Evolutionary conservation across 352 stramenopile species (phyloP).

Genomic region (Phytophthora vignae): DNA sequence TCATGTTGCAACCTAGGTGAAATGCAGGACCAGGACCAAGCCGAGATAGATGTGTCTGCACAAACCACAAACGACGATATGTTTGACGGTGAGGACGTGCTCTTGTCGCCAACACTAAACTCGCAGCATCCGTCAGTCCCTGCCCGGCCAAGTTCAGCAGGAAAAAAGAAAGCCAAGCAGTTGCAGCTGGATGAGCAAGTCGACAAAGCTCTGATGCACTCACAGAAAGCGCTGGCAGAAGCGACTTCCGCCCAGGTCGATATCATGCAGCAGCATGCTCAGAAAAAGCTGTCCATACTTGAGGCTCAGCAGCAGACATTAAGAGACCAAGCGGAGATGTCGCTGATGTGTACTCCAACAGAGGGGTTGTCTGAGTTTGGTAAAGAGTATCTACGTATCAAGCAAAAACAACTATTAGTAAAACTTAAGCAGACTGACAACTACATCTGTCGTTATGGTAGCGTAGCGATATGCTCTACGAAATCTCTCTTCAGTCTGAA

Average conservation of each 20-base stretch:
- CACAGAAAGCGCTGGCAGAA: too few species aligned
- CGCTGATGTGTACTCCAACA: slow-evolving; percentile 2
- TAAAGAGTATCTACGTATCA: slow-evolving; percentile 9
- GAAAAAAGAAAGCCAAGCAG: too few species aligned
- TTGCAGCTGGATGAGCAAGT: too few species aligned
- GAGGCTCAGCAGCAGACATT: not conserved
- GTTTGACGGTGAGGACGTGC: too few species aligned
- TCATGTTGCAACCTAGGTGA: too few species aligned
- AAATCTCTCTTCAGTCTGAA: slow-evolving; percentile 2
- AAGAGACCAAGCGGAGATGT: slow-evolving; percentile 1
- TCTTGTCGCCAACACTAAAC: too few species aligned
- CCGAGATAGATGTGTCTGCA: too few species aligned
- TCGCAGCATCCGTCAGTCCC: too few species aligned
- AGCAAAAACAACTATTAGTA: slow-evolving; percentile 6
- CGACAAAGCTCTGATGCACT: too few species aligned
- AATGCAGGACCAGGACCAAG: too few species aligned
- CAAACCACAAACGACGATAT: too few species aligned
- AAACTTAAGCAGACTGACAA: not conserved
- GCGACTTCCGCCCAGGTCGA: not conserved
- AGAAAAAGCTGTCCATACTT: slow-evolving; percentile 3
- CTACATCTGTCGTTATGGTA: not conserved
- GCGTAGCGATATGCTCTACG: slow-evolving; percentile 1
- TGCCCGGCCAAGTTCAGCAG: too few species aligned
- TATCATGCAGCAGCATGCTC: slow-evolving; percentile 6
- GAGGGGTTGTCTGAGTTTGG: slow-evolving; percentile 5